These are phyloP conservation scores for Microcyclospora tardicrescens DNA, from an alignment of 2,329 filamentous ascomycete species.

Conservation along the genomic window DNA sequence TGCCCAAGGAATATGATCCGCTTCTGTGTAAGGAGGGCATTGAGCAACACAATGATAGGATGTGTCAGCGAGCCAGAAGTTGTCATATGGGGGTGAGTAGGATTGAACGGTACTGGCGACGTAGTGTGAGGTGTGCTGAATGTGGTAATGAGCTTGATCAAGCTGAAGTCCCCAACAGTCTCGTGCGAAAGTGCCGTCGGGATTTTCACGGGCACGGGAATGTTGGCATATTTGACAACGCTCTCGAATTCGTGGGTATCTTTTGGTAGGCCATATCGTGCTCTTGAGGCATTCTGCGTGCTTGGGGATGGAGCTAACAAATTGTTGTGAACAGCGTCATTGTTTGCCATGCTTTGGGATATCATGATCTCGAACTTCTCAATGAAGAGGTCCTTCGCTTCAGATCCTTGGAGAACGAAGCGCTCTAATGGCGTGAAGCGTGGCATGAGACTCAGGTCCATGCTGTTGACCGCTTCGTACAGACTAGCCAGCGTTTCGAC, in stretches of 20 bases:
- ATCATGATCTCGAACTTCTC: slow-evolving; percentile 97
- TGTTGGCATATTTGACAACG: slow-evolving; percentile 87
- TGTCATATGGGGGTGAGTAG: slow-evolving; percentile 80
- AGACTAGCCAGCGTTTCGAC: slow-evolving; percentile 77
- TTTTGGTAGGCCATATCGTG: slow-evolving; percentile 61
- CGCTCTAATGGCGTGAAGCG: slow-evolving; percentile 71
- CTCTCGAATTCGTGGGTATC: slow-evolving; percentile 98
- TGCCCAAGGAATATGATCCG: slow-evolving; percentile 91
- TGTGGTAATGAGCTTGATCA: slow-evolving; percentile 93
- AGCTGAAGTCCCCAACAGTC: slow-evolving; percentile 92
- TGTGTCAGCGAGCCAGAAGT: slow-evolving; percentile 83
- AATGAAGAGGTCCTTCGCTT: slow-evolving; percentile 90
- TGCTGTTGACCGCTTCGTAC: slow-evolving; percentile 86
- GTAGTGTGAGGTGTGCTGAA: slow-evolving; percentile 77
- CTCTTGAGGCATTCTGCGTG: slow-evolving; percentile 44
- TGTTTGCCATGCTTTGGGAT: slow-evolving; percentile 62
- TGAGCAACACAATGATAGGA: slow-evolving; percentile 86
- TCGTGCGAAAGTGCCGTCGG: slow-evolving; percentile 88
- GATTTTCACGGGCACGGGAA: slow-evolving; percentile 92
- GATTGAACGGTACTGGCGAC: slow-evolving; percentile 63
- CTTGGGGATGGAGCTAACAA: slow-evolving; percentile 29
- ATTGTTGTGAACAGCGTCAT: slow-evolving; percentile 23
- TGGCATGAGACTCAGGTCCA: slow-evolving; percentile 93
- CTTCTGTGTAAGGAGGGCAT: slow-evolving; percentile 91
- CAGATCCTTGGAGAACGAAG: slow-evolving; percentile 74